Base-by-base conservation (phyloP, 2,329 filamentous ascomycete species). In the Westerdykella ornata region DNA sequence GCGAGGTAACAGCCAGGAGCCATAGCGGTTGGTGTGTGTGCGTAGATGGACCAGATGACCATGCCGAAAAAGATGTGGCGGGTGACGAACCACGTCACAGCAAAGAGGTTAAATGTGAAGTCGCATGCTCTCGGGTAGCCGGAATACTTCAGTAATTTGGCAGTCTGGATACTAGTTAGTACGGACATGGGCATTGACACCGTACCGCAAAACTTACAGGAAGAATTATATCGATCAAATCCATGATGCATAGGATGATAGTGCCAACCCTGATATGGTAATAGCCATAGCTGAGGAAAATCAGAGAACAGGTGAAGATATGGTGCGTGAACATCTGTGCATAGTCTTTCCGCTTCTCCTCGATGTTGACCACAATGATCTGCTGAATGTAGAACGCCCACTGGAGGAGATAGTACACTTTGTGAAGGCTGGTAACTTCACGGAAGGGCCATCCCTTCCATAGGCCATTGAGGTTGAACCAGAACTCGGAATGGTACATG, bases 281-380 rank as follows among this genome's bases (percentile, higher is more conserved):
- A 64, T 94, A 95, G 51, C 81, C 78, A 65, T 97, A 97, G 50
- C 85, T 90, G 22, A 81, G 77, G 43, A 81, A 81, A 49, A 98
- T 81, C 34, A 98, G 79, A 4, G 74, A 72, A 57, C 82, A 86
- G 15, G 92, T 98, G 62, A 97, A 81, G 61, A 96, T 78, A 69
- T 98, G 92, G 66, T 97, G 92, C 14, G 81, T 83, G 53, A 97
- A 81, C 92, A 97, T 97, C 68, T 97, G 90, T 72, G 81, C 85
- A 68, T 96, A 84, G 57, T 98, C 92, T 70, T 97, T 97, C 58
- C 92, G 80, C 51, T 85, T 81, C 68, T 94, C 86, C 68, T 98
- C 92, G 45, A 97, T 88, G 68, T 96, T 84, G 63, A 97, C 87
- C 43, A 96, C 87, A 22, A 96, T 73, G 50, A 97, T 85, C 69